These are phyloP conservation scores for Trichopus zeylanicus DNA, from an alignment of 116 monocot species.

Conservation along the genomic window DNA sequence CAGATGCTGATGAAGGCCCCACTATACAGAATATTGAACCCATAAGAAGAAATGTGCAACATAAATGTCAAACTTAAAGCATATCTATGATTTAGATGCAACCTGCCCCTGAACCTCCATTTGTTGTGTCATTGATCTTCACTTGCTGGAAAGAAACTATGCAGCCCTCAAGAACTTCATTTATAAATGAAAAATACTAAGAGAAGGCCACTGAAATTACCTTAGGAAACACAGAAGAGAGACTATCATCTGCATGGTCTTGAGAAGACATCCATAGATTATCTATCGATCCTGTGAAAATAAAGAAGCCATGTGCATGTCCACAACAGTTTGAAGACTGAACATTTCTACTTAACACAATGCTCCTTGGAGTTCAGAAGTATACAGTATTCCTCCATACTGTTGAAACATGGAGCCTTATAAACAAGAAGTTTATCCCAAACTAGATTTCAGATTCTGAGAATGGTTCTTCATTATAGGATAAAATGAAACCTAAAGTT, in stretches of 20 bases:
- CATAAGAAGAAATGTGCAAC: neutral
- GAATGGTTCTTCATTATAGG: too few relatives aligned
- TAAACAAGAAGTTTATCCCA: too few relatives aligned
- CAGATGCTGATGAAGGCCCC: constrained; percentile 33
- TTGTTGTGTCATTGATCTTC: constrained; percentile 31
- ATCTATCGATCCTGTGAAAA: constrained; percentile 34
- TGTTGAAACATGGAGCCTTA: too few relatives aligned
- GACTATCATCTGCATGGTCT: constrained; percentile 17
- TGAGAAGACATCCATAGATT: constrained; percentile 35
- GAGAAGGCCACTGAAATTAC: constrained; percentile 2
- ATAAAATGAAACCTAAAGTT: too few relatives aligned
- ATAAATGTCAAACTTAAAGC: neutral
- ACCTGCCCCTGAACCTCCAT: constrained; percentile 31
- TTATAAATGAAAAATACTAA: neutral
- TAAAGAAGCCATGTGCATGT: neutral
- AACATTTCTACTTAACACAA: too few relatives aligned
- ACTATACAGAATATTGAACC: constrained; percentile 17
- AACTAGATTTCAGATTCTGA: too few relatives aligned
- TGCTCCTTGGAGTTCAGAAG: neutral
- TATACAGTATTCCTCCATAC: too few relatives aligned
- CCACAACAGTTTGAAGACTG: neutral
- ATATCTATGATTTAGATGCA: neutral
- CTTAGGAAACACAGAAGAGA: constrained; percentile 4
- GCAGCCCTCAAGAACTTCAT: too few relatives aligned
- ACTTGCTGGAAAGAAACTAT: constrained; percentile 40